Conservation (phyloP, 2,329 filamentous ascomycete species). For the Calonectria honghensis region DNA sequence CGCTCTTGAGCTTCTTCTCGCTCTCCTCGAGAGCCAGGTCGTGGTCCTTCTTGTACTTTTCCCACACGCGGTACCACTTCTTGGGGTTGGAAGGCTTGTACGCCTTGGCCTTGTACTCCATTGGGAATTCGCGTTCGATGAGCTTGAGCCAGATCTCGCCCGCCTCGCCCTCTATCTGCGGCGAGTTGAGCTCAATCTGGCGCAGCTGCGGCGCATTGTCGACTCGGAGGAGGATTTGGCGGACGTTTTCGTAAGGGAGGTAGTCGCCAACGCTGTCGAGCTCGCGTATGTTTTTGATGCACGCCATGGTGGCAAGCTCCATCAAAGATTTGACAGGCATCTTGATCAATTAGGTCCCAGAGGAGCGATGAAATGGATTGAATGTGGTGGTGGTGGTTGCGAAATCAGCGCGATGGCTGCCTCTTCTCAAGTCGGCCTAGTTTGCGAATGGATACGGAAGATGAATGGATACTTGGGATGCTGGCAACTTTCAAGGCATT, state of each 20-base stretch:
- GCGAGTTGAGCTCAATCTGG: constrained; percentile 83
- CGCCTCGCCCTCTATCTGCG: constrained; percentile 82
- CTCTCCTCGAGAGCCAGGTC: constrained; percentile 76
- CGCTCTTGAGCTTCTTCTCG: constrained; percentile 73
- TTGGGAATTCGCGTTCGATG: constrained; percentile 85
- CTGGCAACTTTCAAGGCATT: not conserved
- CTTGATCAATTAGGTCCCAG: constrained; percentile 1
- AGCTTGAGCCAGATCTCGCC: constrained; percentile 86
- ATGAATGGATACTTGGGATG: constrained; percentile 22
- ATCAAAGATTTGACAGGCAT: constrained; percentile 71
- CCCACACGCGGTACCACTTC: constrained; percentile 87
- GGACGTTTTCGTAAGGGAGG: constrained; percentile 78
- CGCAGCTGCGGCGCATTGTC: constrained; percentile 85
- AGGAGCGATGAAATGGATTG: not conserved
- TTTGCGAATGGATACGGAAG: constrained; percentile 9
- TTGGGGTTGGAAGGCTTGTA: constrained; percentile 79
- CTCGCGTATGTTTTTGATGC: constrained; percentile 71
- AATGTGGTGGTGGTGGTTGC: not conserved
- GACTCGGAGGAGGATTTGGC: constrained; percentile 81
- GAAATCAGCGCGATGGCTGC: constrained; percentile 16
- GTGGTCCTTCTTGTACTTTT: constrained; percentile 78
- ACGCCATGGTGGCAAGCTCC: constrained; percentile 70
- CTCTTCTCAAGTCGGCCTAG: constrained; percentile 15
- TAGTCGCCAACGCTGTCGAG: constrained; percentile 83
- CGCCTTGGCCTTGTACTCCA: constrained; percentile 76